phyloP scores from a whole-genome alignment of 768 basidiomycete species.

The Sarcodon aspratus region DNA sequence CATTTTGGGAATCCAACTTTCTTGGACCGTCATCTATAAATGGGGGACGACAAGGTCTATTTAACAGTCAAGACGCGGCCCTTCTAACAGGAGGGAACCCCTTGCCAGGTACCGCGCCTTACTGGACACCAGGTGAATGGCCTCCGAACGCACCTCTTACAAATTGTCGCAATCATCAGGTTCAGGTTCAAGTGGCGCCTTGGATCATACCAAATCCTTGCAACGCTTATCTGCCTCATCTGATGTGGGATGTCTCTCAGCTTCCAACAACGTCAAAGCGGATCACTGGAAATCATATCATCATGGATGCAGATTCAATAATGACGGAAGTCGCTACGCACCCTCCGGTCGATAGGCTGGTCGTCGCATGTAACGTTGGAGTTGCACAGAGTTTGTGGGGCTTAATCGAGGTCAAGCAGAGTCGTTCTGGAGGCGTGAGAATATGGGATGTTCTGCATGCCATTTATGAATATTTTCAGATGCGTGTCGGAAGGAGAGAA shows the following conservation, averaged over 20 bases:
- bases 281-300: conserved; percentile 16
- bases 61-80: neutral
- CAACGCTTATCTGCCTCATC: conserved; percentile 15
- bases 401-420: conserved; percentile 29
- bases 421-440: conserved; percentile 17
- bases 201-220: conserved; percentile 21
- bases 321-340: conserved; percentile 11
- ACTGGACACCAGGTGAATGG: neutral
- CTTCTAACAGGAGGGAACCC: neutral
- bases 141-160: neutral
- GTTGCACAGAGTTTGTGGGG: conserved; percentile 26
- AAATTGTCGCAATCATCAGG: neutral
- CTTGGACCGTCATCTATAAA: neutral
- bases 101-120: neutral
- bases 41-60: neutral
- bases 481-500: conserved; percentile 23
- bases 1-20: neutral
- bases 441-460: conserved; percentile 35
- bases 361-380: conserved; percentile 14
- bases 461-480: conserved; percentile 37
- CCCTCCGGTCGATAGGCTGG: conserved; percentile 11
- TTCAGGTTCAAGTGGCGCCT: conserved; percentile 2
- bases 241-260: conserved; percentile 25
- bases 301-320: conserved; percentile 11
- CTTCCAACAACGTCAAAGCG: conserved; percentile 20